These are phyloP conservation scores for Areca catechu DNA, from an alignment of 176 grass and related monocot genomes.

Conservation along the genomic window DNA sequence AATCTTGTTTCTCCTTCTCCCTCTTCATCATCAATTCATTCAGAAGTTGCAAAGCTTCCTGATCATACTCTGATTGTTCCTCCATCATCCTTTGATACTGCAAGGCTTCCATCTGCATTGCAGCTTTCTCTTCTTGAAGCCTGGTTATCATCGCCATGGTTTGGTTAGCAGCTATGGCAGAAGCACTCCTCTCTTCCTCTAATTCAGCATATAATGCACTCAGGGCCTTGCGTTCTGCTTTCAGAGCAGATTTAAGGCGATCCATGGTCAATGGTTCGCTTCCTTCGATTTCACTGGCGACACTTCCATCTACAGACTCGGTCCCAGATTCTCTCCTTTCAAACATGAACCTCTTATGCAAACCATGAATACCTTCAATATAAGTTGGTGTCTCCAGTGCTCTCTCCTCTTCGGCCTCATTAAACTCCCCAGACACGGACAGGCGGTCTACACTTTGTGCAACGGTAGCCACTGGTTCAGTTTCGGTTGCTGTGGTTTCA, in stretches of 20 bases:
- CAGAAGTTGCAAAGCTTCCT: conserved; percentile 82
- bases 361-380: conserved; percentile 30
- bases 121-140: conserved; percentile 98
- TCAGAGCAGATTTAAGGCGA: conserved; percentile 65
- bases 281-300: conserved; percentile 40
- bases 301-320: conserved; percentile 48
- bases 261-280: conserved; percentile 40
- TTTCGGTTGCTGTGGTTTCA: conserved; percentile 8
- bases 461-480: conserved; percentile 16
- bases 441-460: conserved; percentile 17
- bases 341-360: conserved; percentile 38
- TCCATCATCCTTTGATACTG: conserved; percentile 98
- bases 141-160: conserved; percentile 99
- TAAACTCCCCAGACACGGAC: conserved; percentile 22
- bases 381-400: conserved; percentile 29
- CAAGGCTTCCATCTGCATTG: conserved; percentile 99
- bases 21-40: conserved; percentile 82
- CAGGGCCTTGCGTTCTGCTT: conserved; percentile 51
- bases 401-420: conserved; percentile 39
- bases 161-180: conserved; percentile 84
- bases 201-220: conserved; percentile 65
- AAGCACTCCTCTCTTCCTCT: conserved; percentile 85
- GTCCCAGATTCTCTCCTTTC: conserved; percentile 29
- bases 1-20: conserved; percentile 91
- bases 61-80: conserved; percentile 95